These are phyloP conservation scores for Pyrenopolyporus hunteri DNA, from an alignment of 495 filamentous ascomycete species.

Conservation along the genomic window DNA sequence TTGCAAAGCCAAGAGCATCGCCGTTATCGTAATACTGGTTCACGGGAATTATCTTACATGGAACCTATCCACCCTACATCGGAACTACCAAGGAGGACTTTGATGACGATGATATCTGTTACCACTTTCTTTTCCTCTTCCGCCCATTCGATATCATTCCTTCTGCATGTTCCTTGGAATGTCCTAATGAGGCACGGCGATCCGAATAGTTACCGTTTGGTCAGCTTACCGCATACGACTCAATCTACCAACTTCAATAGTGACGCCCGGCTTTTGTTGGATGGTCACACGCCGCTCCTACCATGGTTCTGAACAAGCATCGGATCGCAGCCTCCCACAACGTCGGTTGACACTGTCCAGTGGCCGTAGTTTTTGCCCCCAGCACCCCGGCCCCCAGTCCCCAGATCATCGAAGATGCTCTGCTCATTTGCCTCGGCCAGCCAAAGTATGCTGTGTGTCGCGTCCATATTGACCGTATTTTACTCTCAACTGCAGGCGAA, in stretches of 20 bases:
- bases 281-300: conserved; percentile 29
- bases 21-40: conserved; percentile 27
- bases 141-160: not conserved
- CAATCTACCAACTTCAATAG: conserved; percentile 21
- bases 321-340: conserved; percentile 35
- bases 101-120: conserved; percentile 8
- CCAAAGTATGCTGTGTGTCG: not conserved
- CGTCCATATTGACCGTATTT: conserved; percentile 17
- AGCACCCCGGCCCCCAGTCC: conserved; percentile 10
- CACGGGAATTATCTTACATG: conserved; percentile 13
- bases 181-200: conserved; percentile 23
- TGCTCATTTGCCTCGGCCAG: conserved; percentile 20
- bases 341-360: conserved; percentile 18
- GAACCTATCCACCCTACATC: conserved; percentile 25
- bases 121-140: not conserved
- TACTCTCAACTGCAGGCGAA: conserved; percentile 27
- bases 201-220: conserved; percentile 23
- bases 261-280: conserved; percentile 9
- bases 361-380: conserved; percentile 19
- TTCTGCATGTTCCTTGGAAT: conserved; percentile 1
- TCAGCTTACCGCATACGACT: conserved; percentile 37
- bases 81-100: conserved; percentile 11
- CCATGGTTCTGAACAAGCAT: conserved; percentile 18
- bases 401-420: conserved; percentile 21
- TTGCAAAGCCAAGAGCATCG: conserved; percentile 17